Percentiles rank a stretch among this genome's conserved stretches.
These are phyloP conservation scores for Penicillium sp. DNA, from an alignment of 2,329 filamentous ascomycete species.

Conservation along the genomic window DNA sequence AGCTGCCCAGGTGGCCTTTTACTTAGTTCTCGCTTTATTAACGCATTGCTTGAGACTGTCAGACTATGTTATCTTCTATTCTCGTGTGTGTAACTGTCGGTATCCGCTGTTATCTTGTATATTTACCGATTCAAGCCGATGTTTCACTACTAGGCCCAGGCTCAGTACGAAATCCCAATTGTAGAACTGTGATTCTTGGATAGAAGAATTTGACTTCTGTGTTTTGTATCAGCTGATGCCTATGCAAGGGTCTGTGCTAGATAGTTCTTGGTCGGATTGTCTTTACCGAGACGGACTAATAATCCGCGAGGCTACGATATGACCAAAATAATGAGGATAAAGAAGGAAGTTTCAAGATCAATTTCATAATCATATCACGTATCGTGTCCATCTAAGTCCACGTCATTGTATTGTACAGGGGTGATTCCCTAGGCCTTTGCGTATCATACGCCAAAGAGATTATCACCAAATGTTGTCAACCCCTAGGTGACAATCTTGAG, in stretches of 20 bases:
- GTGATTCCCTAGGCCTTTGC: background rate
- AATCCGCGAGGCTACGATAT: background rate
- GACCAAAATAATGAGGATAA: too few relatives aligned
- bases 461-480: background rate
- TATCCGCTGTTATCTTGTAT: background rate
- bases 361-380: background rate
- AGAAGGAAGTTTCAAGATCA: background rate
- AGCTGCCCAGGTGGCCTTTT: too few relatives aligned
- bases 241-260: background rate
- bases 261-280: background rate
- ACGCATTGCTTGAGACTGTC: background rate
- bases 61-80: background rate
- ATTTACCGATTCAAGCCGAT: background rate
- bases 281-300: background rate
- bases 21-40: background rate
- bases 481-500: slow-evolving; percentile 28
- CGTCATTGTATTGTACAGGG: background rate
- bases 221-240: background rate
- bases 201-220: background rate
- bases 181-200: too few relatives aligned
- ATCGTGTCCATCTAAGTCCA: background rate
- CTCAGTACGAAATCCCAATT: background rate
- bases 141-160: background rate
- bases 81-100: background rate
- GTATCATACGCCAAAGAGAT: background rate